phyloP scores from a whole-genome alignment of 306 rosid genomes.

The Biancaea sappan region DNA sequence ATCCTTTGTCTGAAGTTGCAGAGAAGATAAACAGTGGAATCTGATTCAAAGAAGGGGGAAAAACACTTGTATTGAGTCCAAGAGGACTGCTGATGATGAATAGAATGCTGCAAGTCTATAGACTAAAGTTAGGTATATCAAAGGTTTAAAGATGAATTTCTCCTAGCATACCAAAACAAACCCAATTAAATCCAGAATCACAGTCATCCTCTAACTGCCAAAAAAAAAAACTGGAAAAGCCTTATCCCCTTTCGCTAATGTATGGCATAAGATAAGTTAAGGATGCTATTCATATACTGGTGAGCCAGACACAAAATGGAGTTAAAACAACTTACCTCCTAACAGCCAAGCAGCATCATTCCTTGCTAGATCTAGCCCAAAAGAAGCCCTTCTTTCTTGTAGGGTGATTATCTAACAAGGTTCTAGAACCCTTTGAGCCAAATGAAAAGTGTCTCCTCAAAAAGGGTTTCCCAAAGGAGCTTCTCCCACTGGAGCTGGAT shows the following conservation, averaged over 20 bases:
- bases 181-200: slow-evolving; percentile 18
- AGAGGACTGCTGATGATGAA: slow-evolving; percentile 3
- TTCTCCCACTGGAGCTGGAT: slow-evolving; percentile 78
- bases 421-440: slow-evolving; percentile 74
- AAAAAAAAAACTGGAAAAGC: slow-evolving; percentile 13
- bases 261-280: slow-evolving; percentile 25
- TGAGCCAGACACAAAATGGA: slow-evolving; percentile 25
- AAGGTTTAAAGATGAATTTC: slow-evolving; percentile 18
- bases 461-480: slow-evolving; percentile 75
- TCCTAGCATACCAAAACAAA: slow-evolving; percentile 20
- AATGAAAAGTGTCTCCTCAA: slow-evolving; percentile 81
- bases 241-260: not conserved
- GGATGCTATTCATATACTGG: slow-evolving; percentile 6
- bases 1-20: slow-evolving; percentile 35
- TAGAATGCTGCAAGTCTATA: slow-evolving; percentile 19
- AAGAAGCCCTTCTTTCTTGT: slow-evolving; percentile 90
- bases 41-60: slow-evolving; percentile 40
- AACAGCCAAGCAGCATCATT: slow-evolving; percentile 45
- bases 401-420: slow-evolving; percentile 57
- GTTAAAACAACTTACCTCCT: slow-evolving; percentile 55
- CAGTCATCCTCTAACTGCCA: slow-evolving; percentile 8
- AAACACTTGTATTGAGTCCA: slow-evolving; percentile 1
- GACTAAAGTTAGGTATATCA: not conserved
- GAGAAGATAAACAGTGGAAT: slow-evolving; percentile 43
- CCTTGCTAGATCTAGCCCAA: slow-evolving; percentile 88